Evolutionary conservation across 2,329 filamentous ascomycete species (phyloP).

Genomic region (Aspergillus neoniger): DNA sequence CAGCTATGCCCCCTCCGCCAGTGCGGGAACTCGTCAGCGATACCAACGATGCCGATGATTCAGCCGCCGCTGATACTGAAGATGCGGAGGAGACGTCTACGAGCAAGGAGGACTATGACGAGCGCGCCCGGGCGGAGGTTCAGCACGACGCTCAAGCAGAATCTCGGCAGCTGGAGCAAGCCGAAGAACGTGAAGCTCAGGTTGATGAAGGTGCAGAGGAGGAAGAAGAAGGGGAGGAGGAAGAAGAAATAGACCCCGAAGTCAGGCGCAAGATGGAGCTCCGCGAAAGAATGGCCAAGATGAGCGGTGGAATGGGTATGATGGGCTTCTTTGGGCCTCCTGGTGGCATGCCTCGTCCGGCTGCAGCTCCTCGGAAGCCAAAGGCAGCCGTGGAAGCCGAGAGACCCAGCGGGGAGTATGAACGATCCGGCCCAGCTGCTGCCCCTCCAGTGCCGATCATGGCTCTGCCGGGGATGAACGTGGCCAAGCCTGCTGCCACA

Average conservation of each 20-base stretch:
- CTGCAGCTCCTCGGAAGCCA: slow-evolving; percentile 49
- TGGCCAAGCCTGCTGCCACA: slow-evolving; percentile 51
- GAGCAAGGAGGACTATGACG: slow-evolving; percentile 75
- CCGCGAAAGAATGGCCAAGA: slow-evolving; percentile 94
- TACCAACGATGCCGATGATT: slow-evolving; percentile 67
- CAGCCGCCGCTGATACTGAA: slow-evolving; percentile 64
- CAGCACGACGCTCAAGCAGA: slow-evolving; percentile 16
- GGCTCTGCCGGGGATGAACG: slow-evolving; percentile 69
- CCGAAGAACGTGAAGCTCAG: slow-evolving; percentile 19
- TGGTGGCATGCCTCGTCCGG: slow-evolving; percentile 56
- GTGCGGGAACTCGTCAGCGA: slow-evolving; percentile 60
- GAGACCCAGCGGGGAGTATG: slow-evolving; percentile 34
- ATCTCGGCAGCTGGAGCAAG: slow-evolving; percentile 7
- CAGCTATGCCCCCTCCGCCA: slow-evolving; percentile 40
- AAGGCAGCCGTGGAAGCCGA: slow-evolving; percentile 45
- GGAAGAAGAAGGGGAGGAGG: slow-evolving; percentile 64
- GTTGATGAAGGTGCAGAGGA: slow-evolving; percentile 49
- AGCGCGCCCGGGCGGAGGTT: slow-evolving; percentile 39
- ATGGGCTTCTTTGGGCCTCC: slow-evolving; percentile 84
- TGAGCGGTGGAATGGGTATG: slow-evolving; percentile 98
- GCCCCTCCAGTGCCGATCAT: slow-evolving; percentile 57
- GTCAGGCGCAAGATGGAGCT: slow-evolving; percentile 82
- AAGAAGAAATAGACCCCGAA: slow-evolving; percentile 86
- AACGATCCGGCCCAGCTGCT: slow-evolving; percentile 32
- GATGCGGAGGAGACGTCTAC: slow-evolving; percentile 64